A percentile compares a stretch with the other conserved stretches of the same genome.
Evolutionary conservation across 345 rosid species (phyloP).

Genomic region (Reutealis trisperma): DNA sequence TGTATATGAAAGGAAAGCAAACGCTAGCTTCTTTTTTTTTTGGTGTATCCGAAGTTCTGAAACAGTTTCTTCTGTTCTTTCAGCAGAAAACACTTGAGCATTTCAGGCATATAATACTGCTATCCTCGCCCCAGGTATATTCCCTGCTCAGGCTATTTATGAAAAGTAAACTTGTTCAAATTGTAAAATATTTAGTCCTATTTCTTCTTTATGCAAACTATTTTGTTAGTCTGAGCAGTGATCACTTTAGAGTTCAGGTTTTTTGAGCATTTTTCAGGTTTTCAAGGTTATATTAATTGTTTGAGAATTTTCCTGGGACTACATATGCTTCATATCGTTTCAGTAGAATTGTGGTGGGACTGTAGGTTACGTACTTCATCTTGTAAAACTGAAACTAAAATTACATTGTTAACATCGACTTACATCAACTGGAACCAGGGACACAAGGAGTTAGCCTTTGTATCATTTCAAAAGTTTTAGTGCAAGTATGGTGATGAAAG

Average conservation of each 20-base stretch:
- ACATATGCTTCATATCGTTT: too few species aligned
- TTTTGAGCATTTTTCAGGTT: not conserved
- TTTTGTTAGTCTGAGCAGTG: too few species aligned
- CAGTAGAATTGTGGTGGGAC: not conserved
- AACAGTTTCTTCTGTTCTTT: conserved; percentile 28
- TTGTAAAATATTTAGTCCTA: too few species aligned
- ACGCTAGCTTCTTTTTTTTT: too few species aligned
- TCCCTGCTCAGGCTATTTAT: not conserved
- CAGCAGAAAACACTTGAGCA: conserved; percentile 85
- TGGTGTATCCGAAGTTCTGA: conserved; percentile 7
- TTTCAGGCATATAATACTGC: conserved; percentile 64
- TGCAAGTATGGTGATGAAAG: not conserved
- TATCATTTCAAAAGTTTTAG: too few species aligned
- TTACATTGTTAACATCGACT: not conserved
- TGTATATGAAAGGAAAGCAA: not conserved
- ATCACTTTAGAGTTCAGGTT: not conserved
- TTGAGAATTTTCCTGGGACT: too few species aligned
- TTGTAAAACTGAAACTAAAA: not conserved
- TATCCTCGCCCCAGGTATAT: conserved; percentile 89
- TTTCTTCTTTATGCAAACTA: not conserved
- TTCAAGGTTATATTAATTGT: too few species aligned
- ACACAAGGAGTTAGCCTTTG: not conserved
- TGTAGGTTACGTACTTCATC: not conserved
- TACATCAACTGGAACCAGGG: not conserved
- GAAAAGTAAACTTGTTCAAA: not conserved